Base-by-base conservation (phyloP, 805 yeast species). In the Phaffomyces thermotolerans region DNA sequence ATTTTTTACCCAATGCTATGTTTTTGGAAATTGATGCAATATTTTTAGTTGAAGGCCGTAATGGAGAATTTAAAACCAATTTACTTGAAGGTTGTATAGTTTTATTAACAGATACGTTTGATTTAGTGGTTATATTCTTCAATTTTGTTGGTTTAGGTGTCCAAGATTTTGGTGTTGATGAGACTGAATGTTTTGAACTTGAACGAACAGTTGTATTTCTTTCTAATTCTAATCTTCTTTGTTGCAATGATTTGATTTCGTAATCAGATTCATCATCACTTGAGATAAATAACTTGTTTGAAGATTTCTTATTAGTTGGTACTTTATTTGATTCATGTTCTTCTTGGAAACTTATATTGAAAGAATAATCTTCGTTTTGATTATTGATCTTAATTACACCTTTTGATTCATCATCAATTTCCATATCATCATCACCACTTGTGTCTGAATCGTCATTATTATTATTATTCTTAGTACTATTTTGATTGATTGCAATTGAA, bases 391-490 rank as follows among this genome's bases (percentile, higher is more conserved):
- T 43, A 5, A 56, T 52, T 6, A 41, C 40, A 24, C 57, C 53
- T 31, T 41, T 45, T 8, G 54, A 53, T 18, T 52, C 60, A 25
- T 55, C 62, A 23, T 60, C 62, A 34, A 61, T 57, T 30, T 60
- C 69, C 55, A 59, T 54, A 44, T 65, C 52, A 14, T 44, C 49
- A 17, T 44, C 48, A 13, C 48, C 50, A 36, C 50, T 27, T 10
- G 12, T 48, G 27, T 43, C 17, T 8, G 6, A 14, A 18, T 34
- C 14, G 12, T 13, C 20, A 32, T 22, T 6, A 22, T 8, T 8
- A 24, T 36, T 15, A 24, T 13, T 27, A 10, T 23, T n/a, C 6
- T 24, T 25, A 9, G 12, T 24, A 20, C 5, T 20, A 4, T 5
- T 20, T 20, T 20, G 22, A 20, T 20, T 20, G 22, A 20, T 20